A percentile compares a stretch with the other conserved stretches of the same genome.
phyloP scores from a whole-genome alignment of 1,284 basidiomycete species.

The Abortiporus biennis region DNA sequence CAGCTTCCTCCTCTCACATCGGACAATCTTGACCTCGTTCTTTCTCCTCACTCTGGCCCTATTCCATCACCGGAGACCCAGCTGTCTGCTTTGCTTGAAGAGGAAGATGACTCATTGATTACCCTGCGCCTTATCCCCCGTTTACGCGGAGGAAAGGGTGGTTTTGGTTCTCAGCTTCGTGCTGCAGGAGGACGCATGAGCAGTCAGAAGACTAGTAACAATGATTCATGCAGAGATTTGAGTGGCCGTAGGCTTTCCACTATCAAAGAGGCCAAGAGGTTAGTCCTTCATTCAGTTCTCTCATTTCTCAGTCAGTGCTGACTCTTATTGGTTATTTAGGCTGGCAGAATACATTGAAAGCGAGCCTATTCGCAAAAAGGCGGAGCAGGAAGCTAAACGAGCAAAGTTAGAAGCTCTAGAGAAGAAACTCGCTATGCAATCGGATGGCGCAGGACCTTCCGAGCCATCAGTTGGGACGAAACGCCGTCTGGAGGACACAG shows the following conservation, averaged over 20 bases:
- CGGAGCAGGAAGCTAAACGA: constrained; percentile 74
- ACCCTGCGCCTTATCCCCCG: constrained; percentile 63
- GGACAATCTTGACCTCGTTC: constrained; percentile 32
- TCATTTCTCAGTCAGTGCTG: constrained; percentile 1
- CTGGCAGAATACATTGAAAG: constrained; percentile 86
- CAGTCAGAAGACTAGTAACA: constrained; percentile 90
- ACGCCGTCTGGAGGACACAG: constrained; percentile 86
- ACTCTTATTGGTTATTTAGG: constrained; percentile 37
- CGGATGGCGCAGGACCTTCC: constrained; percentile 33
- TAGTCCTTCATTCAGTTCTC: constrained; percentile 14
- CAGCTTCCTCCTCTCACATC: constrained; percentile 39
- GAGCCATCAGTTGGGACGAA: constrained; percentile 68
- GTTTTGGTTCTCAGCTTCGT: constrained; percentile 93
- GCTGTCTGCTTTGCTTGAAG: constrained; percentile 38
- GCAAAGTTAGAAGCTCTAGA: constrained; percentile 85
- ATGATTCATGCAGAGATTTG: constrained; percentile 92
- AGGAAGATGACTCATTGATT: constrained; percentile 34
- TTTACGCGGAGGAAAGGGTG: constrained; percentile 90
- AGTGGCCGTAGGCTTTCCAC: constrained; percentile 88
- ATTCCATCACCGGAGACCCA: constrained; percentile 34
- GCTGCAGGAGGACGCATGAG: constrained; percentile 98
- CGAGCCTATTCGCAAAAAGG: constrained; percentile 78
- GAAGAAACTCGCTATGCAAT: constrained; percentile 70
- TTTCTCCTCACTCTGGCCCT: constrained; percentile 49
- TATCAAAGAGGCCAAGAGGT: constrained; percentile 95